Evolutionary conservation across 2,329 filamentous ascomycete genomes (phyloP), one percentile per base, ranked within the genome.

Genomic region (Triangularia verruculosa): DNA sequence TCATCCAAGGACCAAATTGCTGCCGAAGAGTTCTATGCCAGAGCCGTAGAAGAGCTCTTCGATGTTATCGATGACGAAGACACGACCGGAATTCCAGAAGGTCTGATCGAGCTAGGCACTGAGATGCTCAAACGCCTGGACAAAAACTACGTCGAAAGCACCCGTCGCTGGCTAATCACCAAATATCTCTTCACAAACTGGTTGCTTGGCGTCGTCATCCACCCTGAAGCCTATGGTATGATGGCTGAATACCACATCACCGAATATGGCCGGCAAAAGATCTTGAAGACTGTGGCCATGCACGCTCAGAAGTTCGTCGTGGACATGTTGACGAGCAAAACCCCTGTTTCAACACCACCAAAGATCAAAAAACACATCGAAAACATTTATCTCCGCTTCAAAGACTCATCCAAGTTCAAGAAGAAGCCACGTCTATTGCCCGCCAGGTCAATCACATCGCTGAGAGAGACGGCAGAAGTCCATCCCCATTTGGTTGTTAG

Each of bases 161-260:
- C 92, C 43, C 87, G 92, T 66, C 88, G 88, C 70, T 96, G 93
- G 80, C 85, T 98, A 68, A 88, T 97, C 67, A 91, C 89, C 71
- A 90, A 93, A 73, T 99, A 94, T 88, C 88, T 97, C 66, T 97
- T 98, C 75, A 90, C 92, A 67, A 89, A 89, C 59, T 97, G 95
- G 76, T 81, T 98, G 34, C 84, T 92, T 55, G 89, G 91, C 70
- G 89, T 92, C 60, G 86, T 98, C 72, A 91, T 92, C 56, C 91
- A 95, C 72, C 95, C 95, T 11, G 95, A 99, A 83, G 93, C 83
- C 59, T 83, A 87, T 69, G 86, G 86, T 61, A 86, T 90, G 79
- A 89, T 98, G 80, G 85, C 92, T 62, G 92, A 96, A 71, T 94
- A 96, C 75, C 92, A 97, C 78, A 92, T 98, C 71, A 93, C 91